Base-by-base conservation (phyloP, 2,329 filamentous ascomycete genomes). In the Fusarium sulawesiense region DNA sequence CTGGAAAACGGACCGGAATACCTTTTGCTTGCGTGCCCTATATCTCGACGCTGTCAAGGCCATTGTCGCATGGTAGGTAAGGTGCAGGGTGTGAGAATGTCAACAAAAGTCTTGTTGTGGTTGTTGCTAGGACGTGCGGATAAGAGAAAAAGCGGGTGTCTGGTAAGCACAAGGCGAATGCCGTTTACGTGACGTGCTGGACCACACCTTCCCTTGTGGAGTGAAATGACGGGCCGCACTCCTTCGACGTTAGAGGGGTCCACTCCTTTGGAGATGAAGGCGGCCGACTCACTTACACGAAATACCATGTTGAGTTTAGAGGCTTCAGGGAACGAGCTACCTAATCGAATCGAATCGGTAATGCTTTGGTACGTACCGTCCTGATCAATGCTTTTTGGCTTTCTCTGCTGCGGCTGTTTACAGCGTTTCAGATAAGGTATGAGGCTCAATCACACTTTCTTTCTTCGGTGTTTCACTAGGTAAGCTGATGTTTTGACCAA, bases 1-100 rank as follows among this genome's bases (percentile, higher is more conserved):
- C 64, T 83, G 83, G 77, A 89, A 89, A 72, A 89, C 86, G 27
- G 87, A 88, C 66, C 82, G 82, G 71, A 89, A 84, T 45, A 87
- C 80, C 66, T 81, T 83, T 60, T 84, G 82, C 71, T 81, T 85
- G 64, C 83, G 84, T 56, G 80, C 77, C 69, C 80, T 81, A 78
- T 85, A 83, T 67, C 78, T 80, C 56, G 85, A 82, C 56, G 80
- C 79, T 62, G 80, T 75, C 78, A 82, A 57, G 56, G 64, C 49
- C 63, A 63, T 65, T 66, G 56, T 71, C 27, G 66, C 66, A 75
- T 74, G 58, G 49, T 46, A 27, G 58, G 49, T 47, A 27, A 20
- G 45, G 56, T 42, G 60, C n/a, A 51, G 65, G 68, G 60, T 53
- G 68, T 71, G 60, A 66, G 60, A 69, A 71, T 66, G 68, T 62